Conservation (phyloP, 192 early-diverging fungal genomes). For the Entomortierella parvispora region DNA sequence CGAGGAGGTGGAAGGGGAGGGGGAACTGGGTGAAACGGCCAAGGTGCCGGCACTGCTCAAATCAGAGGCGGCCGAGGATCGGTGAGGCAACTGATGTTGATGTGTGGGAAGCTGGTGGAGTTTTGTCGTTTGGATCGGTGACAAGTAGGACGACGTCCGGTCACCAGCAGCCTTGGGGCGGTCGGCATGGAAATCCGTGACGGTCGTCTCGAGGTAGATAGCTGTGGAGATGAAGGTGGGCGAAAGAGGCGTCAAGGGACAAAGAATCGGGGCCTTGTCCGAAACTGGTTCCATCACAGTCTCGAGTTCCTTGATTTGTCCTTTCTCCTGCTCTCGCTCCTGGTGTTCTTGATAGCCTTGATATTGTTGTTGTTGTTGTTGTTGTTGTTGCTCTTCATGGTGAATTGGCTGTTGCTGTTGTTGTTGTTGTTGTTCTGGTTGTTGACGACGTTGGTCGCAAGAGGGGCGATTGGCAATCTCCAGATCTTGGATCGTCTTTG, state of each 20-base stretch:
- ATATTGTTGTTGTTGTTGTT: too few relatives aligned
- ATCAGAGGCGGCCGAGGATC: conserved; percentile 17
- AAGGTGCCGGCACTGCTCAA: conserved; percentile 22
- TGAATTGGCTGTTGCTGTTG: too few relatives aligned
- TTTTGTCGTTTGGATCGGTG: not conserved
- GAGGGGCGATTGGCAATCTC: conserved; percentile 19
- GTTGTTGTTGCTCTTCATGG: too few relatives aligned
- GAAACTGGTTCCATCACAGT: conserved; percentile 19
- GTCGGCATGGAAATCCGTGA: not conserved
- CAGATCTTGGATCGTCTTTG: conserved; percentile 2
- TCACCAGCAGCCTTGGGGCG: too few relatives aligned
- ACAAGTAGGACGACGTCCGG: too few relatives aligned
- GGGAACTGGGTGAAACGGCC: not conserved
- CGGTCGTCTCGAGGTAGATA: not conserved
- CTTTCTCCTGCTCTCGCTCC: not conserved
- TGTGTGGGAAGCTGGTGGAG: not conserved
- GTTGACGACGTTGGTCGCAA: too few relatives aligned
- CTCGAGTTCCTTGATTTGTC: not conserved
- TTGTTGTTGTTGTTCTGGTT: too few relatives aligned
- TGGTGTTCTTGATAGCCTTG: not conserved
- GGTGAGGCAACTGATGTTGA: conserved; percentile 1
- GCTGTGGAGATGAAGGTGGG: too few relatives aligned
- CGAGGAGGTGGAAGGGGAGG: too few relatives aligned
- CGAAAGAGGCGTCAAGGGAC: not conserved
- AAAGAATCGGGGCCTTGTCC: not conserved